Conservation (phyloP, 768 basidiomycete genomes). For the Suillus cothurnatus region DNA sequence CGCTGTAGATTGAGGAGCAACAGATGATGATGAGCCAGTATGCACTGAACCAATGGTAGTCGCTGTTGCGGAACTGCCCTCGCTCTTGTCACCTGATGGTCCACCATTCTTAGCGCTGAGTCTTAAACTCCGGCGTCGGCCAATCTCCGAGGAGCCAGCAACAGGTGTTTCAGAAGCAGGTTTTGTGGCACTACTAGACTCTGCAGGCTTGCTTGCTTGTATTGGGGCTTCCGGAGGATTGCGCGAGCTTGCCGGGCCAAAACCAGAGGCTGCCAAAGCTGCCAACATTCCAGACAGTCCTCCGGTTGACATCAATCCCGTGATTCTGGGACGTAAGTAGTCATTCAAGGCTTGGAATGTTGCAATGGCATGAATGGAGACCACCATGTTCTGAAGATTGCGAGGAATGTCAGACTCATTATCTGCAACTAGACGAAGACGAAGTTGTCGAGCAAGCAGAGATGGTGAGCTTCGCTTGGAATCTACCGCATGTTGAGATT, state of each 20-base stretch:
- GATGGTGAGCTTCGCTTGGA: slow-evolving; percentile 91
- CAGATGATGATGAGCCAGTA: slow-evolving; percentile 28
- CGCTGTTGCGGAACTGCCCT: slow-evolving; percentile 16
- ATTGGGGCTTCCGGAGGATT: slow-evolving; percentile 37
- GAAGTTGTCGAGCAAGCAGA: slow-evolving; percentile 88
- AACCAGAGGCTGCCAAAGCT: slow-evolving; percentile 79
- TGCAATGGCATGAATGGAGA: slow-evolving; percentile 97
- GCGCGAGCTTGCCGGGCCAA: slow-evolving; percentile 49
- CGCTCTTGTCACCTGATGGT: slow-evolving; percentile 18
- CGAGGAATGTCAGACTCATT: slow-evolving; percentile 90
- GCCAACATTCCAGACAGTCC: slow-evolving; percentile 89
- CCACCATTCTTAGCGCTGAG: slow-evolving; percentile 68
- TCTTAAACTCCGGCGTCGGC: slow-evolving; percentile 79
- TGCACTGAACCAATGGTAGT: slow-evolving; percentile 19
- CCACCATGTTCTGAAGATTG: slow-evolving; percentile 85
- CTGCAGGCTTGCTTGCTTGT: slow-evolving; percentile 19
- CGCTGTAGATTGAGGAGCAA: slow-evolving; percentile 22
- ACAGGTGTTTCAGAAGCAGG: slow-evolving; percentile 27
- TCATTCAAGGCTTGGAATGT: slow-evolving; percentile 97
- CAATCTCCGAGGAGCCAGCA: slow-evolving; percentile 44
- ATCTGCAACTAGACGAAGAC: slow-evolving; percentile 85
- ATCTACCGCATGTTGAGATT: slow-evolving; percentile 45
- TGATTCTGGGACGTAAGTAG: slow-evolving; percentile 88
- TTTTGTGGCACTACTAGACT: slow-evolving; percentile 32
- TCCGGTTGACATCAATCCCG: slow-evolving; percentile 63